Percentiles rank a stretch among this genome's conserved stretches.
phyloP scores from a whole-genome alignment of 108 stramenopile genomes.

The Ochromonas danica region DNA sequence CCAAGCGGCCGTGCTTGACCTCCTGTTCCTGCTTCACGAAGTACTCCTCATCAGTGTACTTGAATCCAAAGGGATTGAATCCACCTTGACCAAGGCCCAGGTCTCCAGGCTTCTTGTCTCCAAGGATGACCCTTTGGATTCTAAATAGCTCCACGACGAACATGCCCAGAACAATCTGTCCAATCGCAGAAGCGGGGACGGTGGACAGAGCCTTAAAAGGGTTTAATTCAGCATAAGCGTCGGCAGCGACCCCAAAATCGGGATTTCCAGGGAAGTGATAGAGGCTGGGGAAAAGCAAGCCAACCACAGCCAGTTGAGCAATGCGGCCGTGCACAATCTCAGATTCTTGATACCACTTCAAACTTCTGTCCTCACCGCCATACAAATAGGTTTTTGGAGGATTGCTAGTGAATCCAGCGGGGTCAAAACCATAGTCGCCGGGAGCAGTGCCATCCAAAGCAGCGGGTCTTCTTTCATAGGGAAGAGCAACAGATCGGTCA shows the following conservation, averaged over 20 bases:
- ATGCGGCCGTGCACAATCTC: conserved; percentile 96
- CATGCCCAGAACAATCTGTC: conserved; percentile 81
- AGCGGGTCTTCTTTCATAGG: conserved; percentile 48
- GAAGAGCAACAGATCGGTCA: conserved; percentile 20
- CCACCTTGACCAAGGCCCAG: conserved; percentile 83
- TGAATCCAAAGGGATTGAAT: conserved; percentile 85
- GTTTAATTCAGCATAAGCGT: conserved; percentile 86
- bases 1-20: conserved; percentile 95
- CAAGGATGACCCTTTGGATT: conserved; percentile 71
- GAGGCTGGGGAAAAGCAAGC: conserved; percentile 87
- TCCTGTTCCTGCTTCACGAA: conserved; percentile 86
- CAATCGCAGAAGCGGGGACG: conserved; percentile 73
- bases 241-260: conserved; percentile 68
- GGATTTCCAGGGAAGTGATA: conserved; percentile 88
- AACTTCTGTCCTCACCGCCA: conserved; percentile 39
- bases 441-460: conserved; percentile 81
- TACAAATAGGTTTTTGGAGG: conserved; percentile 65
- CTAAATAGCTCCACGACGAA: conserved; percentile 76
- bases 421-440: conserved; percentile 95
- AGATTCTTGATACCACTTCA: conserved; percentile 89
- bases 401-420: conserved; percentile 84
- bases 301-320: conserved; percentile 89
- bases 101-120: conserved; percentile 77
- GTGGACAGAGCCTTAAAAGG: conserved; percentile 75
- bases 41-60: conserved; percentile 91